Percentiles rank a stretch among this genome's conserved stretches.
These are phyloP conservation scores for Aaosphaeria arxii DNA, from an alignment of 2,329 filamentous ascomycete species.

Conservation along the genomic window DNA sequence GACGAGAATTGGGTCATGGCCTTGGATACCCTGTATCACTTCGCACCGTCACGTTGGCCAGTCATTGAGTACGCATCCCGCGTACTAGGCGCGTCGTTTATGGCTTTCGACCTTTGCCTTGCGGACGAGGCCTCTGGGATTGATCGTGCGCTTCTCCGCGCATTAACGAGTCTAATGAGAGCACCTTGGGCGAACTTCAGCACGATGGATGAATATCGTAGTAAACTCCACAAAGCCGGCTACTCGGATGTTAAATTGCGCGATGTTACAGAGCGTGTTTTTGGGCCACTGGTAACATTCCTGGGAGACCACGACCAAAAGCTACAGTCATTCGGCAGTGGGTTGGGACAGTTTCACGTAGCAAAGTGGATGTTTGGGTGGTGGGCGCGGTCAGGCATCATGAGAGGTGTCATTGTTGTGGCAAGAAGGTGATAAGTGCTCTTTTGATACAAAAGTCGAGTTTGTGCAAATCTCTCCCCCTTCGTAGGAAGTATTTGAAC, in stretches of 20 bases:
- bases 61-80: constrained; percentile 44
- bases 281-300: constrained; percentile 48
- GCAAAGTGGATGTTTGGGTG: constrained; percentile 39
- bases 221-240: constrained; percentile 47
- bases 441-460: not conserved
- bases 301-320: constrained; percentile 38
- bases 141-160: constrained; percentile 33
- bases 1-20: constrained; percentile 52
- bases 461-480: too few species aligned
- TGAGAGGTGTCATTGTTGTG: constrained; percentile 41
- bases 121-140: constrained; percentile 15
- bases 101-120: constrained; percentile 55
- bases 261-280: constrained; percentile 55
- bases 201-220: constrained; percentile 45
- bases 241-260: constrained; percentile 48
- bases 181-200: constrained; percentile 52
- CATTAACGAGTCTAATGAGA: constrained; percentile 47
- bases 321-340: constrained; percentile 34
- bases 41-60: constrained; percentile 50
- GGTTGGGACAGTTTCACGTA: constrained; percentile 34
- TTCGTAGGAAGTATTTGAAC: too few species aligned
- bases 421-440: constrained; percentile 18
- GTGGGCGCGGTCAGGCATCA: constrained; percentile 40
- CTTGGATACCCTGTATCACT: constrained; percentile 58
- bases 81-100: constrained; percentile 47